Evolutionary conservation across 495 filamentous ascomycete species (phyloP), one percentile per base, ranked within the genome.

Genomic region (Penicillium canescens): DNA sequence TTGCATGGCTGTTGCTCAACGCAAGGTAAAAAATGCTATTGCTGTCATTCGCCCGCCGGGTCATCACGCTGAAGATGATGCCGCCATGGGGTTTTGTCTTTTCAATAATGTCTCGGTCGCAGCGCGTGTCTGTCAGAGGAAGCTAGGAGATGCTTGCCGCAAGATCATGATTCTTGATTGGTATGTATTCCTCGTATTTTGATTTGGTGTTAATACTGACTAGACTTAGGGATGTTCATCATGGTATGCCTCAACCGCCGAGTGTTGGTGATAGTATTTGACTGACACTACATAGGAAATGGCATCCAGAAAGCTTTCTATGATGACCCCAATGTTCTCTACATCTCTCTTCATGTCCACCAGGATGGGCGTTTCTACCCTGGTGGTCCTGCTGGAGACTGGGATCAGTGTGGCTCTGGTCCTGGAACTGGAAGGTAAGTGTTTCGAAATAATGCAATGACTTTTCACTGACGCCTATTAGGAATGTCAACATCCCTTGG

Each of bases 301-400:
- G 94, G 94, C 11, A 89, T 96, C n/a, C 94, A 99, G 57, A 89
- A 94, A 56, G 90, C 92, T 39, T 96, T 98, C 57, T 96, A 98
- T 65, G 78, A 90, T 21, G 90, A 98, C 63, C 94, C 94, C 0
- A 96, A 96, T 61, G 84, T 98, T 26, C 81, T 99, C 1, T 99
- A 99, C 63, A 91, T 99, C 52, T 98, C 95, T 0, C 72, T 97
- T n/a, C 94, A 99, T 68, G 90, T 96, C 37, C 90, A 92, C 57
- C 75, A 83, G 34, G 78, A 87, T 54, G 92, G 90, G 1, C 77
- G 71, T 6, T 99, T 97, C 68, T 99, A 99, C 67, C 94, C 94
- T 0, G 83, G 85, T 23, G 82, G 84, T 21, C 79, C 79, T 4
- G 86, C 89, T 24, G 95, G 90, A 39, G 83, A 91, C 54, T 78